Percentiles rank a stretch among this genome's conserved stretches.
Evolutionary conservation across 352 stramenopile species (phyloP).

Genomic region (Elongisporangium senticosum): DNA sequence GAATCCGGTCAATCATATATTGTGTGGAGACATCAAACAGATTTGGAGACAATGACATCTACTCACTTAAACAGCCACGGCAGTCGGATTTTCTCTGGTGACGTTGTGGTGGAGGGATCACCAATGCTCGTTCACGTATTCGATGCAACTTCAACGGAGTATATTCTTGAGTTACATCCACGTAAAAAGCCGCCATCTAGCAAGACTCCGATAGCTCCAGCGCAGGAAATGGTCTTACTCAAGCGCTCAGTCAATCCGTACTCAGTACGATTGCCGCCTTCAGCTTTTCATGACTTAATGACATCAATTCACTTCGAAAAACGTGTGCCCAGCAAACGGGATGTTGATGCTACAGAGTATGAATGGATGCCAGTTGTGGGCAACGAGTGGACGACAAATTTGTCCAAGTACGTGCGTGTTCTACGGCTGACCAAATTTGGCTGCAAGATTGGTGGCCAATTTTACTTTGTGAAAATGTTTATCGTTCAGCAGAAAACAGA

Average conservation of each 20-base stretch:
- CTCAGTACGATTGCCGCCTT: slow-evolving; percentile 26
- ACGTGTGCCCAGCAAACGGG: background rate
- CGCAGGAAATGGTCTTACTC: slow-evolving; percentile 14
- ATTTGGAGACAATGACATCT: background rate
- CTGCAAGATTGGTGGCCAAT: slow-evolving; percentile 25
- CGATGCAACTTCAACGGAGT: slow-evolving; percentile 19
- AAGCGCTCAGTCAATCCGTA: slow-evolving; percentile 54
- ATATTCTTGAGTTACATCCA: slow-evolving; percentile 13
- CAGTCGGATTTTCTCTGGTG: slow-evolving; percentile 29
- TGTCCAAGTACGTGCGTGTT: slow-evolving; percentile 44
- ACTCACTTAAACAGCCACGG: background rate
- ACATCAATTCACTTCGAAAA: slow-evolving; percentile 17
- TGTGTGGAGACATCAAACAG: slow-evolving; percentile 24
- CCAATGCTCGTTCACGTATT: slow-evolving; percentile 18
- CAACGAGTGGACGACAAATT: slow-evolving; percentile 23
- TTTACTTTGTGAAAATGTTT: slow-evolving; percentile 30
- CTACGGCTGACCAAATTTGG: slow-evolving; percentile 37
- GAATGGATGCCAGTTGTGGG: background rate
- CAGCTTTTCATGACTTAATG: slow-evolving; percentile 39
- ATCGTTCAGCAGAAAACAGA: slow-evolving; percentile 60
- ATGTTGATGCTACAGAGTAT: background rate
- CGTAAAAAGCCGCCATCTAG: background rate
- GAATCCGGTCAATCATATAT: slow-evolving; percentile 12
- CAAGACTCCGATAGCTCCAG: background rate
- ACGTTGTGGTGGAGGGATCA: slow-evolving; percentile 15